These are phyloP conservation scores for Asparagopsis taxiformis DNA, from an alignment of 31 red algal genomes.

Conservation along the genomic window DNA sequence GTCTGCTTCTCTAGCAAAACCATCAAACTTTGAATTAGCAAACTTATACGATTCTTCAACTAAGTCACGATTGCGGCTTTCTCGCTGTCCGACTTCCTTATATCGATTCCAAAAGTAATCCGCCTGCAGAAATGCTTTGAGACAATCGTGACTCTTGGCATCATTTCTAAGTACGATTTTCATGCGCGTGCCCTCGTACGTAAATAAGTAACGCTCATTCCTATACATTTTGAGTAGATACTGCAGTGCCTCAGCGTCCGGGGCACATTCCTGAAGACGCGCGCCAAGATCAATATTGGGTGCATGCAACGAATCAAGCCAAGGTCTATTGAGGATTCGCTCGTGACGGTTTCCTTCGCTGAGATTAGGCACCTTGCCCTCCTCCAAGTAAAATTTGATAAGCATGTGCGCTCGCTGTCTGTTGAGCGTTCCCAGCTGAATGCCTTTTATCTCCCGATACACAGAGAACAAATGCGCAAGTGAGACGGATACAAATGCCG, in stretches of 20 bases:
- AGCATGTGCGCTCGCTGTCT: conserved; percentile 93
- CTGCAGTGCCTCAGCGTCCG: conserved; percentile 86
- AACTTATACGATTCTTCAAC: conserved; percentile 77
- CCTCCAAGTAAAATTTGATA: conserved; percentile 83
- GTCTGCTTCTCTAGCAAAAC: conserved; percentile 70
- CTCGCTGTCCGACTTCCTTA: conserved; percentile 53
- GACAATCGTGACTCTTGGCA: conserved; percentile 71
- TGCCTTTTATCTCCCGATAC: conserved; percentile 87
- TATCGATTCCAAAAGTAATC: conserved; percentile 91
- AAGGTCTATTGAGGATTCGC: conserved; percentile 83
- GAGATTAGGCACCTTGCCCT: conserved; percentile 75
- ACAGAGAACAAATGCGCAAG: conserved; percentile 77
- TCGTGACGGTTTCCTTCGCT: conserved; percentile 77
- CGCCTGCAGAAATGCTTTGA: conserved; percentile 95
- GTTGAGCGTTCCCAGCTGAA: conserved; percentile 92
- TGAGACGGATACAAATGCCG: conserved; percentile 76
- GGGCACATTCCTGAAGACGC: conserved; percentile 77
- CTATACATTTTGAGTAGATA: conserved; percentile 83
- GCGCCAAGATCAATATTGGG: conserved; percentile 92
- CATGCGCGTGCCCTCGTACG: conserved; percentile 73
- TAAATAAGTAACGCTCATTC: conserved; percentile 84
- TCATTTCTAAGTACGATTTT: conserved; percentile 86
- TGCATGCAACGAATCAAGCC: conserved; percentile 93
- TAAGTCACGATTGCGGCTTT: conserved; percentile 69
- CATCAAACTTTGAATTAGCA: conserved; percentile 71